Evolutionary conservation across 306 rosid genomes (phyloP), one percentile per base, ranked within the genome.

Genomic region (Fragaria nilgerrensis): DNA sequence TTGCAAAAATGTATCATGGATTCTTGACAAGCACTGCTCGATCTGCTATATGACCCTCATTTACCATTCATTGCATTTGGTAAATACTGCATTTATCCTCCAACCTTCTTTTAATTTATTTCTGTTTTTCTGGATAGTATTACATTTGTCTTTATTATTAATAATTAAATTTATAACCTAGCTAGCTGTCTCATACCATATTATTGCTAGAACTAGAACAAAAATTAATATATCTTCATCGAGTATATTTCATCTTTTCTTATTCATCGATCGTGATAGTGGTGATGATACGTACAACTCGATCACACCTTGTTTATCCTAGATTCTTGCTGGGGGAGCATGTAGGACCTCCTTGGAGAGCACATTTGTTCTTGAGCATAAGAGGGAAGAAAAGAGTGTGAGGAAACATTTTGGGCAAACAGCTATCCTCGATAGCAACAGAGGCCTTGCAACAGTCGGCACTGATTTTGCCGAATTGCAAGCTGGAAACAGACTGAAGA

Each of bases 361-460:
- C 43, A 37, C 55, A 71, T 10, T 6, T 3, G 50, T 17, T 39
- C 49, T 71, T 32, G 27, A 78, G 77, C 65, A 78, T 61, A 11
- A 55, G 70, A 70, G 81, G 62, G 70, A 78, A 34, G 23, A 68
- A 27, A 22, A 75, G 75, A 43, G 59, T 13, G 16, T 56, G n/a
- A 23, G 61, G 80, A 25, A 77, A 77, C 68, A 77, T 58, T 37
- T 62, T 22, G 36, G 82, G 77, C 72, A 49, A 47, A 13, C 77
- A 47, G 20, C 41, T n/a, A 3, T 49, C 45, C 7, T 66, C 47
- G 7, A n/a, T 1, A 23, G 5, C 2, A 32, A 45, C 10, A 11
- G 6, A 20, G 15, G 63, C 72, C 70, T 75, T 47, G 49, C 56
- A 6, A 36, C 25, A 1, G 17, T 17, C 72, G 3, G 43, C 25